Evolutionary conservation across 208 protist genomes (phyloP).

Genomic region (Leishmania aethiopica): DNA sequence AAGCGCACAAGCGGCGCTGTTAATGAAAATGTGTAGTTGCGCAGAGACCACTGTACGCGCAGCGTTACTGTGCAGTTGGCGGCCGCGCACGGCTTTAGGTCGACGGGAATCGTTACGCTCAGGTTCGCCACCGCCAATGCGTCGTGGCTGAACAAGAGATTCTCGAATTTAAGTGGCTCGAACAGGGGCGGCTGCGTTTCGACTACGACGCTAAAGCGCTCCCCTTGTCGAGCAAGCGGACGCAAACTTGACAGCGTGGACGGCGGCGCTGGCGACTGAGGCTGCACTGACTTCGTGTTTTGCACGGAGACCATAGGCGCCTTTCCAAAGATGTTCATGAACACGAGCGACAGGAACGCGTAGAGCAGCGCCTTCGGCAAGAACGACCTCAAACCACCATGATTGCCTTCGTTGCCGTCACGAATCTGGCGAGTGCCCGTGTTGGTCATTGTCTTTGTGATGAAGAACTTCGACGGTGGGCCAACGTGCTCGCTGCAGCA

Average conservation of each 20-base stretch:
- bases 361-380: slow-evolving; percentile 21
- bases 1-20: slow-evolving; percentile 29
- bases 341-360: slow-evolving; percentile 12
- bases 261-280: neutral
- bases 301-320: neutral
- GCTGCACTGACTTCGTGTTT: neutral
- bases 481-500: neutral
- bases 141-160: slow-evolving; percentile 28
- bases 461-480: neutral
- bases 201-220: slow-evolving; percentile 27
- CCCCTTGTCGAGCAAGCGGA: slow-evolving; percentile 28
- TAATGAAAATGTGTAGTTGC: slow-evolving; percentile 19
- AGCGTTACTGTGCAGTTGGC: slow-evolving; percentile 31
- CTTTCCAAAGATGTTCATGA: slow-evolving; percentile 23
- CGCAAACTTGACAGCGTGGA: slow-evolving; percentile 8
- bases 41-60: slow-evolving; percentile 32
- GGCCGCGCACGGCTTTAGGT: slow-evolving; percentile 26
- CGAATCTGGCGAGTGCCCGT: neutral
- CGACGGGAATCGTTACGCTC: slow-evolving; percentile 27
- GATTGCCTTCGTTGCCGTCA: neutral
- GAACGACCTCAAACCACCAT: slow-evolving; percentile 5
- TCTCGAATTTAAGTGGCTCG: slow-evolving; percentile 27
- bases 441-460: neutral
- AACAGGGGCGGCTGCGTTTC: slow-evolving; percentile 33
- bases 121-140: slow-evolving; percentile 12